Conservation (phyloP, 2,329 filamentous ascomycete genomes). For the Raffaelea deltoideospora region DNA sequence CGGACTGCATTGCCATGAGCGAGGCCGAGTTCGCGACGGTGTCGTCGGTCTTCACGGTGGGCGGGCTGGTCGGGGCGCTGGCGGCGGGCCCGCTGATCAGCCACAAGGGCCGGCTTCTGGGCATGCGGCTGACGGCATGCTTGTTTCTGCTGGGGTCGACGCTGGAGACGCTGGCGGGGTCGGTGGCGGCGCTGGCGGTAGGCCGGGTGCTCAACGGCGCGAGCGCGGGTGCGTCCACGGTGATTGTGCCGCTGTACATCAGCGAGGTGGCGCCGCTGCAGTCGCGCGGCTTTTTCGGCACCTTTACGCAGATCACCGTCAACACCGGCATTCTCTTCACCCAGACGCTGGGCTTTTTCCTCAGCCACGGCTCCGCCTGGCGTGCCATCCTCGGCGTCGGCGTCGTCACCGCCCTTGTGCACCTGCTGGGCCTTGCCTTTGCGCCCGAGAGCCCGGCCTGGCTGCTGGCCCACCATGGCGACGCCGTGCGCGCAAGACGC, state of each 20-base stretch:
- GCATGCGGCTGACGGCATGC: slow-evolving; percentile 63
- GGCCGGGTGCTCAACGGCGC: slow-evolving; percentile 71
- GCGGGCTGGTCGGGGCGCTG: slow-evolving; percentile 73
- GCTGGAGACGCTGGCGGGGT: slow-evolving; percentile 56
- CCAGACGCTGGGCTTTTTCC: slow-evolving; percentile 73
- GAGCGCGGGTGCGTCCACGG: slow-evolving; percentile 76
- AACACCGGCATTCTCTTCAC: slow-evolving; percentile 79
- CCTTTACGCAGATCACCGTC: slow-evolving; percentile 84
- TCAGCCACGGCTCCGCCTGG: slow-evolving; percentile 71
- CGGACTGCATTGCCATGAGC: slow-evolving; percentile 81
- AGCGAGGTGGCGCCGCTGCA: slow-evolving; percentile 71
- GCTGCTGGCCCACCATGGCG: slow-evolving; percentile 53
- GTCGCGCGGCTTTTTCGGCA: slow-evolving; percentile 63
- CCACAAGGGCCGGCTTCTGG: slow-evolving; percentile 54
- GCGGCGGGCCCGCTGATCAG: slow-evolving; percentile 67
- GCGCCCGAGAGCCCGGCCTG: slow-evolving; percentile 81
- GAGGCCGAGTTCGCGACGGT: slow-evolving; percentile 69
- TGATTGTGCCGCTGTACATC: slow-evolving; percentile 89
- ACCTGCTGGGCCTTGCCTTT: slow-evolving; percentile 56
- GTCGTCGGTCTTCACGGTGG: slow-evolving; percentile 81
- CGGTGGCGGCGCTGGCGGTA: slow-evolving; percentile 50
- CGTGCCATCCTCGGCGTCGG: slow-evolving; percentile 66
- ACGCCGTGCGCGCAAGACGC: slow-evolving; percentile 43
- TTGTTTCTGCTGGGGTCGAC: slow-evolving; percentile 64
- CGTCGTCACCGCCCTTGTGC: slow-evolving; percentile 48